A percentile compares a stretch with the other conserved stretches of the same genome.
Evolutionary conservation across 73 alveolate species (phyloP).

Genomic region (Tetrahymena thermophila): DNA sequence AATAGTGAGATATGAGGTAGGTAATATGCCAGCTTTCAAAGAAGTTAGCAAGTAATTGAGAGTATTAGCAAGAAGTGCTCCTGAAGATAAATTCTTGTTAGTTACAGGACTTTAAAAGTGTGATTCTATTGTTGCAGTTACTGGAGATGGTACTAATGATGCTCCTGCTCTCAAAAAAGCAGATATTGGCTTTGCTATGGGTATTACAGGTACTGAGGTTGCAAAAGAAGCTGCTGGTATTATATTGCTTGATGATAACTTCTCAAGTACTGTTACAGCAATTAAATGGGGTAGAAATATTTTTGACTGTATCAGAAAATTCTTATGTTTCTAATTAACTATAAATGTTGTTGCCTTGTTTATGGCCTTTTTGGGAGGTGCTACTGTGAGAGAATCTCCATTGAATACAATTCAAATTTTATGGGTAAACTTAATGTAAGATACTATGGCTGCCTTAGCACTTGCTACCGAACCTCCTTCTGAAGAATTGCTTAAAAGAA

Average conservation of each 20-base stretch:
- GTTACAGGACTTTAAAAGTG: slow-evolving; percentile 83
- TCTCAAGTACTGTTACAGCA: slow-evolving; percentile 74
- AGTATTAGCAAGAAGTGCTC: slow-evolving; percentile 89
- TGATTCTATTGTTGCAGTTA: slow-evolving; percentile 87
- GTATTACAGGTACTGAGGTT: slow-evolving; percentile 92
- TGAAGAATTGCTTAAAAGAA: slow-evolving; percentile 67
- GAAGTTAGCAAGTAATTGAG: slow-evolving; percentile 67
- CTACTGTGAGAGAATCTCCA: slow-evolving; percentile 73
- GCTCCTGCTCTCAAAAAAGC: slow-evolving; percentile 95
- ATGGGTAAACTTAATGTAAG: slow-evolving; percentile 89
- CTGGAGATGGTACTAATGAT: slow-evolving; percentile 99
- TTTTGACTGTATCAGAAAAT: slow-evolving; percentile 83
- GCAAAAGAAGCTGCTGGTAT: slow-evolving; percentile 96
- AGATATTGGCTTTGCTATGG: slow-evolving; percentile 98
- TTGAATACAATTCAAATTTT: slow-evolving; percentile 78
- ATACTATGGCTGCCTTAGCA: slow-evolving; percentile 81
- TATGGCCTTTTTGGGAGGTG: slow-evolving; percentile 81
- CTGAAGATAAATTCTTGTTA: slow-evolving; percentile 84
- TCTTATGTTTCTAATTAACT: slow-evolving; percentile 81
- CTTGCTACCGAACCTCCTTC: slow-evolving; percentile 85
- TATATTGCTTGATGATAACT: slow-evolving; percentile 77
- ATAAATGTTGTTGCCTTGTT: slow-evolving; percentile 83
- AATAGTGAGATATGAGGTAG: slow-evolving; percentile 50
- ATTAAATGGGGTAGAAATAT: slow-evolving; percentile 86
- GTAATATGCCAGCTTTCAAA: slow-evolving; percentile 57